phyloP scores from a whole-genome alignment of 345 rosid genomes.

The Citrus glauca region DNA sequence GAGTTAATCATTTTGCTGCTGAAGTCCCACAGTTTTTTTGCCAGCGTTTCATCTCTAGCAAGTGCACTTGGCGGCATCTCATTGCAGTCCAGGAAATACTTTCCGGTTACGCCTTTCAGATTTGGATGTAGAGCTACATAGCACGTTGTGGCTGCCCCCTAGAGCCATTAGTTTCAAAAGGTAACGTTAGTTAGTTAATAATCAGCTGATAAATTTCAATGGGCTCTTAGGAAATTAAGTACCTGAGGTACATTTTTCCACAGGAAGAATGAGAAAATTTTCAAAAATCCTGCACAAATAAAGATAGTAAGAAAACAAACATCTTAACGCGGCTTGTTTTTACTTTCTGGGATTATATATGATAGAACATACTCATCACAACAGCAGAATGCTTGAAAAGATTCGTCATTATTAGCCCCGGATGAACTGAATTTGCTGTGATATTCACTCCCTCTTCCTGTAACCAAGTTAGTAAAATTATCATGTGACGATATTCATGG shows the following conservation, averaged over 20 bases:
- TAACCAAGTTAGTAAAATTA: not conserved
- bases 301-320: not conserved
- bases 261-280: slow-evolving; percentile 49
- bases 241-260: slow-evolving; percentile 97
- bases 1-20: slow-evolving; percentile 54
- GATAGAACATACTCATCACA: slow-evolving; percentile 54
- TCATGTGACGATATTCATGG: not conserved
- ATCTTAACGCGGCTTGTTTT: not conserved
- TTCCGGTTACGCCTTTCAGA: slow-evolving; percentile 62
- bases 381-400: slow-evolving; percentile 62
- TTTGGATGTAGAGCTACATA: slow-evolving; percentile 75
- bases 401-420: slow-evolving; percentile 88
- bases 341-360: not conserved
- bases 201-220: too few relatives aligned
- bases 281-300: slow-evolving; percentile 46
- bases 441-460: slow-evolving; percentile 81
- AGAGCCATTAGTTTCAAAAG: too few relatives aligned
- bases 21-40: slow-evolving; percentile 71
- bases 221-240: not conserved
- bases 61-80: slow-evolving; percentile 49
- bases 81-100: slow-evolving; percentile 79
- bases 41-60: slow-evolving; percentile 57
- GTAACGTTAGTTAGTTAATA: too few relatives aligned
- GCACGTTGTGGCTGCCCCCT: slow-evolving; percentile 99
- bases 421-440: slow-evolving; percentile 86